These are phyloP conservation scores for Lactarius tabidus DNA, from an alignment of 768 basidiomycete species.

Conservation along the genomic window DNA sequence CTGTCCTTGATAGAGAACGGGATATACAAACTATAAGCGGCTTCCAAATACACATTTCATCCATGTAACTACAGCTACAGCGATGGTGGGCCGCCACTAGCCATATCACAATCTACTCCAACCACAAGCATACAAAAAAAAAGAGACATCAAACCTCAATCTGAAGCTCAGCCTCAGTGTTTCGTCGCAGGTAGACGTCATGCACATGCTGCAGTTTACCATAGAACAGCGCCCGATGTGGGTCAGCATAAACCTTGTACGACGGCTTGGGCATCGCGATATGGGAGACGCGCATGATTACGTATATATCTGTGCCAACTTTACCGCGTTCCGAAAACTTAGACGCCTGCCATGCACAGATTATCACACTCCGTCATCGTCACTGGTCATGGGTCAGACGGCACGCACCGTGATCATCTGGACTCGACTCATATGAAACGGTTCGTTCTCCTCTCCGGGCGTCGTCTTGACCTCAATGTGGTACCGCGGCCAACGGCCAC, in stretches of 20 bases:
- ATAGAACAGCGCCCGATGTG: slow-evolving; percentile 7
- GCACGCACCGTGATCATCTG: slow-evolving; percentile 29
- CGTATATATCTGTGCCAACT: slow-evolving; percentile 2
- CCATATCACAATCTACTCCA: neutral
- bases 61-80: neutral
- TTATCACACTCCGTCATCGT: no score
- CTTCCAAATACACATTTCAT: no score
- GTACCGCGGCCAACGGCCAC: slow-evolving; percentile 28
- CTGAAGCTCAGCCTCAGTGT: neutral
- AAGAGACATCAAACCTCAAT: neutral
- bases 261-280: slow-evolving; percentile 5
- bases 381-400: no score
- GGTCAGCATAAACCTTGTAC: slow-evolving; percentile 4
- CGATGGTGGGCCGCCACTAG: no score
- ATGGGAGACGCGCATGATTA: slow-evolving; percentile 14
- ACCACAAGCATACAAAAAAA: no score
- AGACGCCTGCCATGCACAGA: neutral
- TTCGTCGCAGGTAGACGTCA: slow-evolving; percentile 11
- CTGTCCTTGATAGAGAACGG: no score
- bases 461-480: slow-evolving; percentile 33
- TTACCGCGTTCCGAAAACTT: neutral
- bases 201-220: neutral
- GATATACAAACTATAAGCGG: no score
- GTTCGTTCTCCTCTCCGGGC: slow-evolving; percentile 14
- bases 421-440: slow-evolving; percentile 29